Base-by-base conservation (phyloP, 257 asterid species). In the Solanum pimpinellifolium region DNA sequence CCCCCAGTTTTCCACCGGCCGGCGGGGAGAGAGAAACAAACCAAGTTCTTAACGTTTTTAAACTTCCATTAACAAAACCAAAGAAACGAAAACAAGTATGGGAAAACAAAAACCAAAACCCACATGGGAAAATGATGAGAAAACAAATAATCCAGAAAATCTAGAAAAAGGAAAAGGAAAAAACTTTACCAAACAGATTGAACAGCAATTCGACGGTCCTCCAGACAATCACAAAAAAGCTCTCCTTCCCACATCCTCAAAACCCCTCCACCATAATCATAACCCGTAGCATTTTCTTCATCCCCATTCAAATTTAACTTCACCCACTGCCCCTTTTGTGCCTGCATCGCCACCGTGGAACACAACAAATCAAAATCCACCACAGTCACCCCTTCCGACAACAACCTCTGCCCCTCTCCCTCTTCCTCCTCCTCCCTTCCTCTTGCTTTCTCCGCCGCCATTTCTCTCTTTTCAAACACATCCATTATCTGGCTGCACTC, bases 221-320 rank as follows among this genome's bases (percentile, higher is more conserved):
- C 98, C 21, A 93, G 90, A 91, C 94, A 94, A 87, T 95, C 99
- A 85, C 92, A 84, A 42, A 97, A 83, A 80, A 97, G 93, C 88
- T 93, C 98, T 37, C 99, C 99, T 86, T 97, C 99, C 99, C 99
- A 97, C 99, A 97, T 94, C 92, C 99, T 92, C 52, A 94, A 90
- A 75, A 90, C 94, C 35, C 93, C 93, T 66, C 96, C 98, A 31
- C 90, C 87, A 87, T 86, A 70, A 73, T 46, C 87, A 83, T 87
- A 87, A 15, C 85, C 41, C 35, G 27, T 87, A 74, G 77, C 9
- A 62, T 84, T 31, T 20, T 84, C 93, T 11, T 89, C 92, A 52
- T 89, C 93, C 27, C 83, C 88, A 60, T 85, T 93, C 15, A 46
- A 89, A 86, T 93, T 92, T 70, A 93, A 86, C 74, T 88, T 92